phyloP scores from a whole-genome alignment of 805 yeast species.

The Starmerella sp. region DNA sequence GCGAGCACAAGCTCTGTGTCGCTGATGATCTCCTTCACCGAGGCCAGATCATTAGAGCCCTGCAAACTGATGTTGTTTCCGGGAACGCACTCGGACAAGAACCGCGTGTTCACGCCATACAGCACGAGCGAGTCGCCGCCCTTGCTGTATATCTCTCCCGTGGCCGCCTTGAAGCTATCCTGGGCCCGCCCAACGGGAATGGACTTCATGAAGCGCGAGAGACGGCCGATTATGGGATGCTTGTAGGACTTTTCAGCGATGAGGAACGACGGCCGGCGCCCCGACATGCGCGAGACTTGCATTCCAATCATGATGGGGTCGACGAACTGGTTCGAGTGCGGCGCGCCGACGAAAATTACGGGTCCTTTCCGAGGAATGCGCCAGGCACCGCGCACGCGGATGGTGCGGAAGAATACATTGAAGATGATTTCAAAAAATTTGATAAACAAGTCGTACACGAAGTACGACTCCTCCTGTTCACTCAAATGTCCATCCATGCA shows the following conservation, averaged over 20 bases:
- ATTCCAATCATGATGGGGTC: constrained; percentile 75
- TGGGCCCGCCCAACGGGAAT: constrained; percentile 92
- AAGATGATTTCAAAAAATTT: constrained; percentile 35
- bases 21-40: constrained; percentile 52
- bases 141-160: constrained; percentile 55
- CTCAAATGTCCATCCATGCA: background rate
- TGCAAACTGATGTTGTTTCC: constrained; percentile 39
- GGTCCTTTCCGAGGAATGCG: constrained; percentile 64
- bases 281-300: constrained; percentile 56
- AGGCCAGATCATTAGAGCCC: constrained; percentile 62
- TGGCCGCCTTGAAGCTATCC: constrained; percentile 59
- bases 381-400: constrained; percentile 78
- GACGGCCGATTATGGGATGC: constrained; percentile 55
- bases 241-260: constrained; percentile 74
- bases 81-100: constrained; percentile 46
- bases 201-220: constrained; percentile 65
- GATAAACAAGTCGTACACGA: constrained; percentile 29
- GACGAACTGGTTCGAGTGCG: constrained; percentile 94
- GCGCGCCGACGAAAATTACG: constrained; percentile 87
- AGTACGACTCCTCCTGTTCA: constrained; percentile 6
- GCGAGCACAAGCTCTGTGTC: constrained; percentile 61
- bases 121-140: constrained; percentile 43
- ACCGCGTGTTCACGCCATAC: constrained; percentile 55
- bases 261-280: constrained; percentile 63
- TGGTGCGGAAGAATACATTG: constrained; percentile 74